Conservation (phyloP, 257 asterid genomes). For the Penstemon davidsonii region DNA sequence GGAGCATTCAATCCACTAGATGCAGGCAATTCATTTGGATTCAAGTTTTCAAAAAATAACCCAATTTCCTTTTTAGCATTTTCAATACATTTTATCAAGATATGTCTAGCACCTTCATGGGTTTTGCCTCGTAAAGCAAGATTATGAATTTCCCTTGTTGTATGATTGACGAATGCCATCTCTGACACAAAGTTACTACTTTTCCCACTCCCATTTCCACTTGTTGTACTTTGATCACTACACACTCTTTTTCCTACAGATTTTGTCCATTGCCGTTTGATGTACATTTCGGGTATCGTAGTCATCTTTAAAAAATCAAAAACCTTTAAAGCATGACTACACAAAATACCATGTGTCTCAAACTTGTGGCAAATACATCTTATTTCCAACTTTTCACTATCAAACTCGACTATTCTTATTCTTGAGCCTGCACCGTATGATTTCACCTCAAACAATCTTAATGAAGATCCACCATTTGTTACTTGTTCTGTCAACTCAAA, state of each 20-base stretch:
- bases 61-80: too few species aligned
- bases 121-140: too few species aligned
- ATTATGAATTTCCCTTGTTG: too few species aligned
- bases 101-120: too few species aligned
- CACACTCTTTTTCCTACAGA: neutral
- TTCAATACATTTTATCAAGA: too few species aligned
- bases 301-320: neutral
- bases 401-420: too few species aligned
- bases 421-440: neutral
- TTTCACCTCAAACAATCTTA: neutral
- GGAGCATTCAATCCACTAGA: too few species aligned
- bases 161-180: neutral
- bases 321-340: neutral
- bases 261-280: neutral
- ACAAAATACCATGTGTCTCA: neutral
- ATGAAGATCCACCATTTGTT: neutral
- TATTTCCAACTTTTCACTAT: too few species aligned
- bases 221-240: neutral
- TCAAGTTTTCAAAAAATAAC: too few species aligned
- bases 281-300: neutral
- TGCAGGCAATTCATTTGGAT: too few species aligned
- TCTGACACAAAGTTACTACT: neutral
- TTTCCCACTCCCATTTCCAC: neutral
- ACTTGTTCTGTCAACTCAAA: neutral
- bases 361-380: neutral